A percentile compares a stretch with the other conserved stretches of the same genome.
These are phyloP conservation scores for Bothriochloa decipiens DNA, from an alignment of 176 grass and related monocot genomes.

Conservation along the genomic window DNA sequence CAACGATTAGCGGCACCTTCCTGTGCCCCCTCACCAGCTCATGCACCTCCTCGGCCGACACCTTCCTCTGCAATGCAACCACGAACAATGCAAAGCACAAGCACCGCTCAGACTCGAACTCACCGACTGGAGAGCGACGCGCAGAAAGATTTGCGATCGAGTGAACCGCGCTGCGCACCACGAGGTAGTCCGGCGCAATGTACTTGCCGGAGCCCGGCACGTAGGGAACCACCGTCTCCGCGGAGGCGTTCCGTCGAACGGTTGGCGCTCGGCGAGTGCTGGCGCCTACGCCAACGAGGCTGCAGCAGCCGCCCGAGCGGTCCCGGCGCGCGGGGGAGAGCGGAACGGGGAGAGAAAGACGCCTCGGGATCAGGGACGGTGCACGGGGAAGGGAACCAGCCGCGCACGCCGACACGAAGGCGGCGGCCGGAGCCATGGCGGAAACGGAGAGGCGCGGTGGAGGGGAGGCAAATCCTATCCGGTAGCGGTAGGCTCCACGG, in stretches of 20 bases:
- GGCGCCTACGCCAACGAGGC: background rate
- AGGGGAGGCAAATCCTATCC: constrained; percentile 48
- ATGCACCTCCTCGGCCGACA: constrained; percentile 62
- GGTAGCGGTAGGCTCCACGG: background rate
- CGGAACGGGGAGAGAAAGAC: background rate
- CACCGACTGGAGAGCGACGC: too few relatives aligned
- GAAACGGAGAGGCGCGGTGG: constrained; percentile 15
- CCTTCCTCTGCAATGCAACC: constrained; percentile 71
- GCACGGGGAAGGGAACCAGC: background rate
- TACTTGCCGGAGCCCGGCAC: constrained; percentile 51
- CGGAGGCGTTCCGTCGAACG: constrained; percentile 47
- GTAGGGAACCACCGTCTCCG: constrained; percentile 39
- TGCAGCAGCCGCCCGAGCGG: constrained; percentile 15
- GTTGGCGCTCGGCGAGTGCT: constrained; percentile 14
- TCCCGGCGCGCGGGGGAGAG: background rate
- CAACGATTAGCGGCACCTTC: constrained; percentile 66
- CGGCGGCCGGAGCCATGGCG: constrained; percentile 38
- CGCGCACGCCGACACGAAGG: constrained; percentile 11
- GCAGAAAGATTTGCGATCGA: background rate
- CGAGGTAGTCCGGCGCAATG: constrained; percentile 63
- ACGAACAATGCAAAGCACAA: background rate
- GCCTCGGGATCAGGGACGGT: background rate
- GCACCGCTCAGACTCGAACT: background rate
- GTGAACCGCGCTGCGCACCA: constrained; percentile 26
- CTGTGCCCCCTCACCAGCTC: constrained; percentile 50